Conservation (phyloP, 2,329 filamentous ascomycete species). For the Arthroderma sp. region DNA sequence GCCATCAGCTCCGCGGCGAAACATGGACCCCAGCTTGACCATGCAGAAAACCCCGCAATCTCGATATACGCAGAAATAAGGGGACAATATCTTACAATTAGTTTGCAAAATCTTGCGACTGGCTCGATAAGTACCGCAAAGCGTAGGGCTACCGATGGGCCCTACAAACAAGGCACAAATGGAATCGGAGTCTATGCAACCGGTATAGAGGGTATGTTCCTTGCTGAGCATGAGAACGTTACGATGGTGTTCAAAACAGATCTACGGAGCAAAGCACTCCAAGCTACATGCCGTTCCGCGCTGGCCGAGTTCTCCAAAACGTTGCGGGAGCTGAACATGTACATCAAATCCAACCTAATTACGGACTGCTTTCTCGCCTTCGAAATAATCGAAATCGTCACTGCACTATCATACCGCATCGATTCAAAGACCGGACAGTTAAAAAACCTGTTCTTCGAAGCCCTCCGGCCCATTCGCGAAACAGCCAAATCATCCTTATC, state of each 20-base stretch:
- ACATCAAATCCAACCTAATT: slow-evolving; percentile 72
- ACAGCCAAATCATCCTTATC: slow-evolving; percentile 78
- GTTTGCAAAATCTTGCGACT: slow-evolving; percentile 71
- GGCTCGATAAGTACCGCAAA: slow-evolving; percentile 75
- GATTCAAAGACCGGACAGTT: slow-evolving; percentile 75
- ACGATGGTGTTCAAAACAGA: slow-evolving; percentile 73
- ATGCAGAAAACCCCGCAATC: slow-evolving; percentile 52
- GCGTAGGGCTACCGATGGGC: slow-evolving; percentile 59
- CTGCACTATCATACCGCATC: slow-evolving; percentile 62
- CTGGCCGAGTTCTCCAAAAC: slow-evolving; percentile 76
- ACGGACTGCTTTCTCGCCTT: slow-evolving; percentile 94
- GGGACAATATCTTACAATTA: slow-evolving; percentile 71
- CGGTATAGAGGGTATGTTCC: slow-evolving; percentile 73
- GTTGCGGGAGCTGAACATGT: slow-evolving; percentile 72
- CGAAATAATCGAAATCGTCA: slow-evolving; percentile 85
- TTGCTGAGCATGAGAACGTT: slow-evolving; percentile 83
- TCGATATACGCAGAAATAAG: slow-evolving; percentile 76
- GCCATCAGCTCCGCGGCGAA: slow-evolving; percentile 54
- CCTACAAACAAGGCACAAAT: slow-evolving; percentile 80
- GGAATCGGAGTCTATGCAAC: slow-evolving; percentile 82
- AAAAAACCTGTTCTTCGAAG: slow-evolving; percentile 68
- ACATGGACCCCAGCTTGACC: slow-evolving; percentile 36
- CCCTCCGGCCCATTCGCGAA: slow-evolving; percentile 77
- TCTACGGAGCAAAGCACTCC: slow-evolving; percentile 69
- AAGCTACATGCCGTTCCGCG: slow-evolving; percentile 62